phyloP scores from a whole-genome alignment of 1,284 basidiomycete species.

The Boletus mariae region DNA sequence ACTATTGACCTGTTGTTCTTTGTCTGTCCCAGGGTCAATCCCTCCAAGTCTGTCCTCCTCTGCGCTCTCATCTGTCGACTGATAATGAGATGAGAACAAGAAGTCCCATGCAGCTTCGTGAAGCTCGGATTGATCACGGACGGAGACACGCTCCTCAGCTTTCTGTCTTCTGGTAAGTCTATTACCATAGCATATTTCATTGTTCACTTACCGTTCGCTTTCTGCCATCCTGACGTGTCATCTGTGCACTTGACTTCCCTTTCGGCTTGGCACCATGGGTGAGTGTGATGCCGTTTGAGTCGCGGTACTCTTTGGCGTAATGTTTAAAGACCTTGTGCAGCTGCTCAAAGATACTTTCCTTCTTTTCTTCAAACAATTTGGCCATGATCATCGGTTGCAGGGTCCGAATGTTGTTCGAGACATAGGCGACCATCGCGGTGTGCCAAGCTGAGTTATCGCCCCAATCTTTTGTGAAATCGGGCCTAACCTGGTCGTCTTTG shows the following conservation, averaged over 20 bases:
- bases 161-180: too few relatives aligned
- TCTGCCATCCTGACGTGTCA: not conserved
- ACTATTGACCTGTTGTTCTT: too few relatives aligned
- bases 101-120: not conserved
- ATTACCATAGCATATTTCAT: too few relatives aligned
- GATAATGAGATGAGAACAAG: not conserved
- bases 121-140: too few relatives aligned
- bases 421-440: not conserved
- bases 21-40: not conserved
- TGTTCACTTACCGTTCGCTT: not conserved
- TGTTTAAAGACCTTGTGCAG: not conserved
- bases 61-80: not conserved
- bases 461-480: not conserved
- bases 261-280: not conserved
- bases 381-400: not conserved
- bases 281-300: not conserved
- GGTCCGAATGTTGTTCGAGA: not conserved
- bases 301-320: not conserved
- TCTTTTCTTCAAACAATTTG: not conserved
- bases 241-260: not conserved
- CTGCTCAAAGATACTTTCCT: not conserved
- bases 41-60: not conserved
- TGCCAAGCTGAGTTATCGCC: not conserved
- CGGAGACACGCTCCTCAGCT: too few relatives aligned
- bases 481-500: not conserved